Evolutionary conservation across 2,329 filamentous ascomycete species (phyloP), one percentile per base, ranked within the genome.

Genomic region (Sporothrix protearum): DNA sequence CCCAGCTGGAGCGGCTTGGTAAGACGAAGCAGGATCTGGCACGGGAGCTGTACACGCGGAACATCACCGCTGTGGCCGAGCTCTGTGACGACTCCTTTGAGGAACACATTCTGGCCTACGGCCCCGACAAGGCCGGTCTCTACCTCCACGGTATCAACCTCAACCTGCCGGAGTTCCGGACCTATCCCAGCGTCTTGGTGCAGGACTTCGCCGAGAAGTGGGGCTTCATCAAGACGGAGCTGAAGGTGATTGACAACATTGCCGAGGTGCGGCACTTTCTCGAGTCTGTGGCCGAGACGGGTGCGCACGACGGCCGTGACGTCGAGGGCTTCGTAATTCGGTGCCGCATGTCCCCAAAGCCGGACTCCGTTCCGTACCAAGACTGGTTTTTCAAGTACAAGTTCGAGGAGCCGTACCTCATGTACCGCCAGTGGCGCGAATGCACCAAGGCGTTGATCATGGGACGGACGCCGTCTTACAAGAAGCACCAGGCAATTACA

Each of bases 301-400:
- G 96, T 5, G 91, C 92, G 47, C 95, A 97, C 81, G 90, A 92
- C 74, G 95, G 94, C 10, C 91, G 94, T 70, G 95, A 98, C 76
- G 95, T 97, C 0, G 96, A 99, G 81, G 96, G 96, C 3, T 99
- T 99, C 76, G 96, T 99, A 71, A 91, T 99, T 76, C 91, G 96
- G 71, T 98, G 96, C 86, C 92, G 89, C 82, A 89, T 84, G 84
- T 83, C 85, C 19, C 78, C 81, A n/a, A 81, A 88, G 36, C 83
- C 83, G 0, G 82, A 81, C 0, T 78, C 80, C 16, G 80, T 80
- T 1, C 86, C 87, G 0, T 96, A 90, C 79, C 83, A 87, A n/a
- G 94, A 99, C 80, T 99, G 96, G 96, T 99, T 99, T 82, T 99
- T 99, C 89, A 99, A 99, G 82, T 99, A 94, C 87, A 99, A 99